These are phyloP conservation scores for Cruciata laevipes DNA, from an alignment of 257 asterid genomes.

Conservation along the genomic window DNA sequence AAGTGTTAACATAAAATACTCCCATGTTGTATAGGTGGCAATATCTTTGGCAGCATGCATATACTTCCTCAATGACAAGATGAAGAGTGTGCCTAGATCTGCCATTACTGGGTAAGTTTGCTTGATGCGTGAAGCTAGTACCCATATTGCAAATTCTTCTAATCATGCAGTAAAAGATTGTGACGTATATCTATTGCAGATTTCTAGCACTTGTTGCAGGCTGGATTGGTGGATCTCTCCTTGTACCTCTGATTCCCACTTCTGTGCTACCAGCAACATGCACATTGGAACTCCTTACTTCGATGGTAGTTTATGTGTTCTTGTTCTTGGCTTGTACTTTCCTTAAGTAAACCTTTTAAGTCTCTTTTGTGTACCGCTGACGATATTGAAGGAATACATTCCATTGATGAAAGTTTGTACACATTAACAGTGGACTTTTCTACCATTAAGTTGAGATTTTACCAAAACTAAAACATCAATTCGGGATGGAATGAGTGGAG, in stretches of 20 bases:
- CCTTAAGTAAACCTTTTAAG: constrained; percentile 46
- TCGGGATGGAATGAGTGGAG: no score
- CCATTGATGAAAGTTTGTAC: no score
- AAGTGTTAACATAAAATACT: not conserved
- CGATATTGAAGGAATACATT: not conserved
- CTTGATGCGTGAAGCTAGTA: not conserved
- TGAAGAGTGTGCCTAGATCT: constrained; percentile 76
- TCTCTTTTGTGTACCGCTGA: not conserved
- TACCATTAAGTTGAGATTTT: no score
- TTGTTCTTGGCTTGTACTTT: constrained; percentile 81
- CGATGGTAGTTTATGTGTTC: constrained; percentile 64
- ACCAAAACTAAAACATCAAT: no score
- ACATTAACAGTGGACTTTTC: no score
- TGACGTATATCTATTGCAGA: constrained; percentile 34
- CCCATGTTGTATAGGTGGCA: constrained; percentile 52
- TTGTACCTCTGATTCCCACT: constrained; percentile 68
- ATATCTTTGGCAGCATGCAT: constrained; percentile 89
- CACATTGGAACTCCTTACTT: constrained; percentile 86
- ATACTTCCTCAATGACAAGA: constrained; percentile 93
- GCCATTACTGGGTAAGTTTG: constrained; percentile 71
- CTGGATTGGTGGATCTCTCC: constrained; percentile 73
- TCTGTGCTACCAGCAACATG: constrained; percentile 72
- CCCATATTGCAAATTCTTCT: not conserved
- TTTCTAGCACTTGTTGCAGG: constrained; percentile 79
- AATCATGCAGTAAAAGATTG: not conserved